Evolutionary conservation across 179 eudicot genomes (phyloP), one percentile per base, ranked within the genome.

Genomic region (Beta lomatogona): DNA sequence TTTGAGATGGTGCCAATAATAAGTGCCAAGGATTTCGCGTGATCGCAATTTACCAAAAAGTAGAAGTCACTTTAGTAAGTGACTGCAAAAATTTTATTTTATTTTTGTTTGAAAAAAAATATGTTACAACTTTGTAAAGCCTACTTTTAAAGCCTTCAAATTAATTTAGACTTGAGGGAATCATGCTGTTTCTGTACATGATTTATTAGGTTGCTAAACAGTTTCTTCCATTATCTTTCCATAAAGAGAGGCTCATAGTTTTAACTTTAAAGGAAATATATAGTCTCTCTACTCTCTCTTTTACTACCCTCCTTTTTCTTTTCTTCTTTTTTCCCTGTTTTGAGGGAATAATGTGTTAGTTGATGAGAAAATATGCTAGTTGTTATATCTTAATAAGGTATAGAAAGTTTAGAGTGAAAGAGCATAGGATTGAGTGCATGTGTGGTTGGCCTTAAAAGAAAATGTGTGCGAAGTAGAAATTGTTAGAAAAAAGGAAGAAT

Each of bases 11-110:
- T 77, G 84, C 54, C 81, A 77, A 84, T 84, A 77, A 84, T 84
- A 84, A 84, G 87, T 84, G 80, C 79, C 36, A 78, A 84, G 79
- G 82, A 81, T 81, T 84, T 81, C 69, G 87, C 87, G 84, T 84
- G 87, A 81, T 78, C 46, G 21, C 71, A 77, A 53, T 66, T 67
- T 70, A 84, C 87, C 79, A 73, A 81, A 84, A 79, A 77, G 69
- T 73, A 22, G 0, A 73, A 25, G 69, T 80, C 75, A 80, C 83
- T 81, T 84, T 84, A 71, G 76, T 71, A 54, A 79, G 73, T 79
- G 58, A 75, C 73, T 84, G 77, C 48, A 58, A 64, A 0, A 22
- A 52, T 58, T 68, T 63, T 6, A 48, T 6, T 55, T 55, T 12
- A 55, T 11, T 11, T 52, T 52, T 52, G 55, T 7, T 7, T 52